A percentile compares a stretch with the other conserved stretches of the same genome.
Evolutionary conservation across 2,329 filamentous ascomycete genomes (phyloP).

Genomic region (Pestalotiopsis sp.): DNA sequence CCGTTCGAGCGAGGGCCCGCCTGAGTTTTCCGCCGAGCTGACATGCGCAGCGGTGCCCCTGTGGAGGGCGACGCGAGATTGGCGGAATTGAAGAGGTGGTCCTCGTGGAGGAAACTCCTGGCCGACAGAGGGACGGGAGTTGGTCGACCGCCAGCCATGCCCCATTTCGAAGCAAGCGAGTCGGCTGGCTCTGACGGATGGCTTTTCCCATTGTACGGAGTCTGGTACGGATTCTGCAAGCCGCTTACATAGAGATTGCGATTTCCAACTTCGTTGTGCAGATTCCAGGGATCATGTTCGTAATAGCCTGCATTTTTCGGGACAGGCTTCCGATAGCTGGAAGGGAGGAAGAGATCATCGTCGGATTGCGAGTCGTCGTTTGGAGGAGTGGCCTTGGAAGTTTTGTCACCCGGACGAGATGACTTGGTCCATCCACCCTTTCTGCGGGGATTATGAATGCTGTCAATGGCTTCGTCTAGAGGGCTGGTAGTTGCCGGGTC

Average conservation of each 20-base stretch:
- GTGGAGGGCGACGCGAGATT: conserved; percentile 28
- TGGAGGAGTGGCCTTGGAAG: neutral
- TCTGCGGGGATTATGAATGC: neutral
- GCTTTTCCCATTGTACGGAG: conserved; percentile 15
- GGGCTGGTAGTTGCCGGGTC: neutral
- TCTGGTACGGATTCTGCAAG: conserved; percentile 1
- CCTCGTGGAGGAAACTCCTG: conserved; percentile 38
- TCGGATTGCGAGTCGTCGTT: neutral
- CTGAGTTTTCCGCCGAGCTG: too few species aligned
- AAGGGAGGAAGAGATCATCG: neutral
- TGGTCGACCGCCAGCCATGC: conserved; percentile 25
- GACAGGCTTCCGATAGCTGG: neutral
- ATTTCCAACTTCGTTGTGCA: neutral
- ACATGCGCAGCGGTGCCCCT: neutral
- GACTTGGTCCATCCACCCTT: neutral
- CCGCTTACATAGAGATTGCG: neutral
- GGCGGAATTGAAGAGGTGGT: conserved; percentile 34
- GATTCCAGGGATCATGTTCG: neutral
- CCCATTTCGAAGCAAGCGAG: conserved; percentile 25
- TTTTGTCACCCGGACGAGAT: neutral
- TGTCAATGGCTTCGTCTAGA: neutral
- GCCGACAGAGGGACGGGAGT: conserved; percentile 21
- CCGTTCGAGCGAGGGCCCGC: too few species aligned
- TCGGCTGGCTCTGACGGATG: conserved; percentile 22
- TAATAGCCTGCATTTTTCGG: neutral